Percentiles rank a stretch among this genome's conserved stretches.
Evolutionary conservation across 2,329 filamentous ascomycete species (phyloP).

Genomic region (Alternaria hordeiaustralica): DNA sequence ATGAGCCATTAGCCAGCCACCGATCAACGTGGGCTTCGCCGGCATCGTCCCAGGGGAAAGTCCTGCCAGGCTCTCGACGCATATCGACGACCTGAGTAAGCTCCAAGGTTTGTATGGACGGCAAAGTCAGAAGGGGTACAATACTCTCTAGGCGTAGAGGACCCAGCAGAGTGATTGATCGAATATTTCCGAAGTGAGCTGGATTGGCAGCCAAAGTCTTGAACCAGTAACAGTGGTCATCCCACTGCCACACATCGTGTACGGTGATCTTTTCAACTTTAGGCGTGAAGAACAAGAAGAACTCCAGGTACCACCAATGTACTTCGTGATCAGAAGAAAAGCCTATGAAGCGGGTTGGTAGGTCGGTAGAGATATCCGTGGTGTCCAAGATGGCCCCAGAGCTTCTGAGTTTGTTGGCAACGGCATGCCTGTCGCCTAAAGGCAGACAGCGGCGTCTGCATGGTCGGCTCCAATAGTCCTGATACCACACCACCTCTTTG

Average conservation of each 20-base stretch:
- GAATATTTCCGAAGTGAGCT: slow-evolving; percentile 1
- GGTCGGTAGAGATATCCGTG: not conserved
- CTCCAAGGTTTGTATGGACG: slow-evolving; percentile 2
- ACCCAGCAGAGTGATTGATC: slow-evolving; percentile 7
- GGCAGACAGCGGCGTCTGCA: not conserved
- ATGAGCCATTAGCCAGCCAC: slow-evolving; percentile 3
- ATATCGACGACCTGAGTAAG: slow-evolving; percentile 3
- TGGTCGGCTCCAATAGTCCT: not conserved
- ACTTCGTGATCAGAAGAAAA: not conserved
- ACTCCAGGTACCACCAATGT: slow-evolving; percentile 20
- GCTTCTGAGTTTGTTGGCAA: not conserved
- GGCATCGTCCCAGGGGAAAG: not conserved
- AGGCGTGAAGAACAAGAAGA: slow-evolving; percentile 14
- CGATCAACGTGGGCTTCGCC: not conserved
- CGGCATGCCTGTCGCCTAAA: not conserved
- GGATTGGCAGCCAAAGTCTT: not conserved
- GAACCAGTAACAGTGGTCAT: slow-evolving; percentile 17
- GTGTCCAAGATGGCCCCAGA: not conserved
- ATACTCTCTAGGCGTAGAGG: slow-evolving; percentile 14
- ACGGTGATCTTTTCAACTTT: slow-evolving; percentile 4
- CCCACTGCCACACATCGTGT: slow-evolving; percentile 11
- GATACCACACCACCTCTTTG: slow-evolving; percentile 10
- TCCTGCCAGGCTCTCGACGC: slow-evolving; percentile 3
- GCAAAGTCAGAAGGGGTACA: slow-evolving; percentile 14
- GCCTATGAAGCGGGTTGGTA: slow-evolving; percentile 1